phyloP scores from a whole-genome alignment of 257 asterid genomes.

The Primulina tabacum region DNA sequence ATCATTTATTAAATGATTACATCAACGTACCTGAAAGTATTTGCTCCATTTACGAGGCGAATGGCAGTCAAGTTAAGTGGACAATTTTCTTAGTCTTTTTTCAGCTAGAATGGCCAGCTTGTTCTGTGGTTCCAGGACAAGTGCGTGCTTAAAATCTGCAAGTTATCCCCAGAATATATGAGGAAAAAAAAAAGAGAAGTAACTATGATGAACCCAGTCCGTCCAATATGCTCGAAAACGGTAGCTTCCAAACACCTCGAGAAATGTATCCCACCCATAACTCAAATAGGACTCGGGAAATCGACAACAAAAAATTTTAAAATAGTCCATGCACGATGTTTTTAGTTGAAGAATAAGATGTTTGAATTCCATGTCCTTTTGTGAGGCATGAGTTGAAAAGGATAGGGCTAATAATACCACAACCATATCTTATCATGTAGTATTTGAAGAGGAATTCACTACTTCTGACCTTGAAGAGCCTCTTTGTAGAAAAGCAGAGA shows the following conservation, averaged over 20 bases:
- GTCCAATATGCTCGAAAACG: background rate
- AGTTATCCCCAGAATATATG: conserved; percentile 1
- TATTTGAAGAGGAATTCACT: conserved; percentile 1
- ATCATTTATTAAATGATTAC: background rate
- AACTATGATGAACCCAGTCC: background rate
- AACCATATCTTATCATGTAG: conserved; percentile 8
- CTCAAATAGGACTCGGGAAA: background rate
- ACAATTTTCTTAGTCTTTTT: conserved; percentile 69
- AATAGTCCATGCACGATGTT: background rate
- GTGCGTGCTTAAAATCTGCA: conserved; percentile 94
- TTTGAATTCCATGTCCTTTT: background rate
- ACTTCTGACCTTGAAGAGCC: conserved; percentile 77
- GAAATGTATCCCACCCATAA: background rate
- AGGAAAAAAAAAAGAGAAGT: background rate
- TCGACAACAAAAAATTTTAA: background rate
- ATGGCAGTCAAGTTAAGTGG: conserved; percentile 29
- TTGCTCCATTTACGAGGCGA: conserved; percentile 12
- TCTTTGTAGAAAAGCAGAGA: conserved; percentile 60
- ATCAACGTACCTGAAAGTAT: background rate
- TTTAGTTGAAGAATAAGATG: background rate
- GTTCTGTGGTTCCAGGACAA: conserved; percentile 90
- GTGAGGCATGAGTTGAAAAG: background rate
- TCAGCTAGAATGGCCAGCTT: conserved; percentile 69
- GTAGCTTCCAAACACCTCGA: background rate
- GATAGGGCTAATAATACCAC: conserved; percentile 7